Evolutionary conservation across 2,329 filamentous ascomycete species (phyloP).

Genomic region (Knoxdaviesia proteae): DNA sequence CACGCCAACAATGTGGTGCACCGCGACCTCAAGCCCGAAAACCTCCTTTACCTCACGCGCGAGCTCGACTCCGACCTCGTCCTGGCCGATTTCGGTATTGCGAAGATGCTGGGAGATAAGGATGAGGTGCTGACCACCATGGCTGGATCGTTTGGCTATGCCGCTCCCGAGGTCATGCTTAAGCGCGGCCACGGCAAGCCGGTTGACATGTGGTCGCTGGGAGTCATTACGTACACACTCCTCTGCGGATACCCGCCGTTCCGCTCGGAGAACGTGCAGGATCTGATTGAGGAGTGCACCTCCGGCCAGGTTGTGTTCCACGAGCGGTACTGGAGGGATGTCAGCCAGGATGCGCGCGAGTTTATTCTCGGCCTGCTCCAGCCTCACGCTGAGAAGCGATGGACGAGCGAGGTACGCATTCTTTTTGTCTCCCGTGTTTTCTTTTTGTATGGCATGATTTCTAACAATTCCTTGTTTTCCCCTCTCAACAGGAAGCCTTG

Average conservation of each 20-base stretch:
- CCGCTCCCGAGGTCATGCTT: slow-evolving; percentile 93
- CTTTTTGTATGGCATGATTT: not conserved
- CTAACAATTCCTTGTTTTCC: not conserved
- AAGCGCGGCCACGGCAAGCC: slow-evolving; percentile 95
- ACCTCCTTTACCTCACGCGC: slow-evolving; percentile 76
- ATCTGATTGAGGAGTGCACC: slow-evolving; percentile 87
- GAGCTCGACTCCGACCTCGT: slow-evolving; percentile 66
- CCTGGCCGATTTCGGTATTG: slow-evolving; percentile 93
- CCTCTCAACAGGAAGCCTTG: slow-evolving; percentile 41
- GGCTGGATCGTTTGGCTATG: slow-evolving; percentile 96
- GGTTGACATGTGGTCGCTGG: slow-evolving; percentile 98
- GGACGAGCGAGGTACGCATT: slow-evolving; percentile 48
- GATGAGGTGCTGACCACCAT: slow-evolving; percentile 90
- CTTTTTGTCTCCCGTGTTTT: not conserved
- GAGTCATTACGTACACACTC: slow-evolving; percentile 94
- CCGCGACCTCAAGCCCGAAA: slow-evolving; percentile 94
- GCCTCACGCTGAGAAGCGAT: slow-evolving; percentile 54
- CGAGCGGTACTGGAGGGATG: slow-evolving; percentile 95
- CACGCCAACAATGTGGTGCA: slow-evolving; percentile 92
- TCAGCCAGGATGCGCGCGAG: slow-evolving; percentile 84
- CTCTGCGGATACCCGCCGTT: slow-evolving; percentile 97
- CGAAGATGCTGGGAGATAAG: slow-evolving; percentile 85
- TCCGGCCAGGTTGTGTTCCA: slow-evolving; percentile 77
- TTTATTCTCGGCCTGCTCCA: slow-evolving; percentile 74
- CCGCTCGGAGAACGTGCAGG: slow-evolving; percentile 78